A percentile compares a stretch with the other conserved stretches of the same genome.
Evolutionary conservation across 148 eudicot species (phyloP).

Genomic region (Rheum nobile): DNA sequence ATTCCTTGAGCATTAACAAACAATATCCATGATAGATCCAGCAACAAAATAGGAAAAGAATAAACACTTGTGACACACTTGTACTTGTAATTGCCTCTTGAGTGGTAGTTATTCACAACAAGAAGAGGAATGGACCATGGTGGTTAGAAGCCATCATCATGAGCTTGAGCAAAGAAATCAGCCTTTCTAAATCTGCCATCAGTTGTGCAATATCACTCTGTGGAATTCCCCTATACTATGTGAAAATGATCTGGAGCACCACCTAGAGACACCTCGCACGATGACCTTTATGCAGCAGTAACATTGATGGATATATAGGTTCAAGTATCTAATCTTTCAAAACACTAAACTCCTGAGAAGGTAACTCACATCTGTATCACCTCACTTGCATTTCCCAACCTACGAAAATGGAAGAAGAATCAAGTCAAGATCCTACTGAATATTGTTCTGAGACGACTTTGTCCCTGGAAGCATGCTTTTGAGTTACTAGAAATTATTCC

Average conservation of each 20-base stretch:
- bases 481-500: too few relatives aligned
- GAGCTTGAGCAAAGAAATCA: background rate
- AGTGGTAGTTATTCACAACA: slow-evolving; percentile 3
- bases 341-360: background rate
- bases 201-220: background rate
- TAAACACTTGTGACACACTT: background rate
- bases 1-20: background rate
- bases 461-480: background rate
- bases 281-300: background rate
- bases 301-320: background rate
- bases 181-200: background rate
- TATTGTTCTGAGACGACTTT: too few relatives aligned
- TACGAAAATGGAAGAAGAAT: background rate
- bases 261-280: background rate
- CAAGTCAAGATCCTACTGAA: too few relatives aligned
- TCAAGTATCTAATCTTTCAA: background rate
- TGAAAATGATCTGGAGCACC: slow-evolving; percentile 2
- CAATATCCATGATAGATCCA: background rate
- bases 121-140: slow-evolving; percentile 8
- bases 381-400: slow-evolving; percentile 17
- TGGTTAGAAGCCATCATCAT: slow-evolving; percentile 9
- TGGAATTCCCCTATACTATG: background rate
- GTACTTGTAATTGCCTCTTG: background rate
- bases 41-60: background rate
- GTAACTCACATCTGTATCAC: background rate